Percentiles rank a stretch among this genome's conserved stretches.
Evolutionary conservation across 805 yeast genomes (phyloP).

Genomic region (Candida rishiriensis): DNA sequence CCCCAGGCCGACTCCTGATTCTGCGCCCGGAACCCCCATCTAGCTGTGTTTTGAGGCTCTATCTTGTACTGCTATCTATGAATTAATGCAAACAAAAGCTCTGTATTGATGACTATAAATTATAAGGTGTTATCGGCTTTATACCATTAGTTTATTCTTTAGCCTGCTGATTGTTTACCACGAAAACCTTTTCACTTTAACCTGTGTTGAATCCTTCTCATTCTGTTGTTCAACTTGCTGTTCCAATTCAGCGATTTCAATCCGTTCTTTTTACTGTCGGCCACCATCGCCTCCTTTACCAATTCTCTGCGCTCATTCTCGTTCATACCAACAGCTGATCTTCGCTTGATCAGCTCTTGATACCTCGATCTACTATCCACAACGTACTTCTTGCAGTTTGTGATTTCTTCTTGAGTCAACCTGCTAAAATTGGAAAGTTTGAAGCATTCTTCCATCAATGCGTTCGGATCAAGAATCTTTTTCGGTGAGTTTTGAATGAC

Average conservation of each 20-base stretch:
- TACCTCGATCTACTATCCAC: slow-evolving; percentile 51
- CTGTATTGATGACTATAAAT: neutral
- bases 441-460: slow-evolving; percentile 69
- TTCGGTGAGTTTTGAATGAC: slow-evolving; percentile 81
- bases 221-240: slow-evolving; percentile 28
- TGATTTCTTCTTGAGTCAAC: slow-evolving; percentile 76
- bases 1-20: slow-evolving; percentile 33
- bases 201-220: slow-evolving; percentile 27
- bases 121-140: too few relatives aligned
- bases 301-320: slow-evolving; percentile 28
- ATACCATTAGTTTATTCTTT: too few relatives aligned
- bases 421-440: slow-evolving; percentile 43
- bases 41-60: too few relatives aligned
- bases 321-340: slow-evolving; percentile 27
- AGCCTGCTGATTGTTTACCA: neutral
- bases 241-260: slow-evolving; percentile 32
- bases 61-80: too few relatives aligned
- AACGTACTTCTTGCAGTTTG: slow-evolving; percentile 74
- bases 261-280: slow-evolving; percentile 27
- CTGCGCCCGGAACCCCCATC: too few relatives aligned
- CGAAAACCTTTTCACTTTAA: slow-evolving; percentile 7
- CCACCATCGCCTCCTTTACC: slow-evolving; percentile 16
- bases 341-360: slow-evolving; percentile 26
- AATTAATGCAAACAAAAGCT: neutral
- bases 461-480: slow-evolving; percentile 60